A percentile compares a stretch with the other conserved stretches of the same genome.
phyloP scores from a whole-genome alignment of 345 rosid genomes.

The Eucalyptus fibrosa region DNA sequence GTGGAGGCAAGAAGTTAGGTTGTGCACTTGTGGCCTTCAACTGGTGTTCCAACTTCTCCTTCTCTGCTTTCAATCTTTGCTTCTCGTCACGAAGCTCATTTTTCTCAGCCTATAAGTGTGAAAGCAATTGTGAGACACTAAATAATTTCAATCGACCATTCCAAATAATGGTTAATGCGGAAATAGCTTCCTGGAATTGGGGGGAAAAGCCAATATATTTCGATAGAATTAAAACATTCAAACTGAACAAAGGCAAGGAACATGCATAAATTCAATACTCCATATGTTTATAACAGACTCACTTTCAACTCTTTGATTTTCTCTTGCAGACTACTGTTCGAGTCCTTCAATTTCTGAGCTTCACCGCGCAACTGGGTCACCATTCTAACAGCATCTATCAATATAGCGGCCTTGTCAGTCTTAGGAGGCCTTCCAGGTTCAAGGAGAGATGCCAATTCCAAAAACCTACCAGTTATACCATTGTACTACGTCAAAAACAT shows the following conservation, averaged over 20 bases:
- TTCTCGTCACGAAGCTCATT: conserved; percentile 79
- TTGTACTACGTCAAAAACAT: not conserved
- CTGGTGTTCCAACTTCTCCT: conserved; percentile 65
- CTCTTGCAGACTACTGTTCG: conserved; percentile 77
- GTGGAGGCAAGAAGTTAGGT: conserved; percentile 55
- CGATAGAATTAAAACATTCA: not conserved
- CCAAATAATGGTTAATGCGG: not conserved
- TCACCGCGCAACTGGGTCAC: conserved; percentile 79
- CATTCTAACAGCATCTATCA: conserved; percentile 91
- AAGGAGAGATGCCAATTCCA: conserved; percentile 73
- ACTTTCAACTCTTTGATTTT: conserved; percentile 92
- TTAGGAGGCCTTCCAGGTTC: conserved; percentile 93
- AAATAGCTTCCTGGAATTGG: not conserved
- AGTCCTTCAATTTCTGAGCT: conserved; percentile 81
- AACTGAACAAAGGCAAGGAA: not conserved
- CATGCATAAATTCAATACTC: not conserved
- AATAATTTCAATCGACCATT: not conserved
- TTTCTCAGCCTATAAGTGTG: conserved; percentile 58
- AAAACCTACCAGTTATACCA: conserved; percentile 40
- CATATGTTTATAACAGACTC: not conserved
- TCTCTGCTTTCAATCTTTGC: conserved; percentile 63
- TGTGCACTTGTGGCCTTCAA: conserved; percentile 59
- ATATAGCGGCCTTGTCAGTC: conserved; percentile 82
- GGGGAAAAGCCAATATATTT: not conserved
- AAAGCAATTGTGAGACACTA: not conserved